Evolutionary conservation across 139 green algal species (phyloP).

Genomic region (Medakamo hakoo): DNA sequence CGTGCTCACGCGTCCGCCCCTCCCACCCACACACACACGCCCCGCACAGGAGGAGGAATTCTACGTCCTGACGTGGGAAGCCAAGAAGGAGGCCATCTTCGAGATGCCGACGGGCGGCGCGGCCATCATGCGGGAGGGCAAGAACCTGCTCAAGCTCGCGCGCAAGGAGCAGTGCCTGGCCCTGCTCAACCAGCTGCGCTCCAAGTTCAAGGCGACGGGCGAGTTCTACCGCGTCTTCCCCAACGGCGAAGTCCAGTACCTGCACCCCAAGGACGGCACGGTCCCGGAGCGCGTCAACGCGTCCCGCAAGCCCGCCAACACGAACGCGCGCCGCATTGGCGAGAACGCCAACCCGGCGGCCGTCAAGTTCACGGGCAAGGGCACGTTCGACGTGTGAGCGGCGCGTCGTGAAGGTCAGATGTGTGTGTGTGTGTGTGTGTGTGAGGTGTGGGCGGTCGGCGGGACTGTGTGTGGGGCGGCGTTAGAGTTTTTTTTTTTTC

Average conservation of each 20-base stretch:
- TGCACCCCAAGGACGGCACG: constrained; percentile 96
- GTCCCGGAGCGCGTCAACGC: constrained; percentile 99
- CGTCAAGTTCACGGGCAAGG: constrained; percentile 84
- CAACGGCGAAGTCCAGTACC: constrained; percentile 93
- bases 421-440: too few species aligned
- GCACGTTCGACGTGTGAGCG: background rate
- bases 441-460: too few species aligned
- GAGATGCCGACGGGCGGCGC: constrained; percentile 98
- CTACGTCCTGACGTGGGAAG: constrained; percentile 91
- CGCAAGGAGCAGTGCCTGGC: constrained; percentile 99
- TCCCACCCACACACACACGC: background rate
- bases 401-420: too few species aligned
- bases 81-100: constrained; percentile 98
- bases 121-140: constrained; percentile 94
- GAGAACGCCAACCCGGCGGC: constrained; percentile 69
- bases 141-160: constrained; percentile 98
- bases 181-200: constrained; percentile 83
- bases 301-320: constrained; percentile 66
- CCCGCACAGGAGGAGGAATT: constrained; percentile 93
- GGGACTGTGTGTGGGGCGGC: too few species aligned
- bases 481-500: too few species aligned
- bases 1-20: background rate
- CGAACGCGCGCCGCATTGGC: constrained; percentile 86
- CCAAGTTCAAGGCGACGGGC: constrained; percentile 91
- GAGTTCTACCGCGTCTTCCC: constrained; percentile 89